Conservation (phyloP, 176 grass and related monocot genomes). For the Carex kokanica region DNA sequence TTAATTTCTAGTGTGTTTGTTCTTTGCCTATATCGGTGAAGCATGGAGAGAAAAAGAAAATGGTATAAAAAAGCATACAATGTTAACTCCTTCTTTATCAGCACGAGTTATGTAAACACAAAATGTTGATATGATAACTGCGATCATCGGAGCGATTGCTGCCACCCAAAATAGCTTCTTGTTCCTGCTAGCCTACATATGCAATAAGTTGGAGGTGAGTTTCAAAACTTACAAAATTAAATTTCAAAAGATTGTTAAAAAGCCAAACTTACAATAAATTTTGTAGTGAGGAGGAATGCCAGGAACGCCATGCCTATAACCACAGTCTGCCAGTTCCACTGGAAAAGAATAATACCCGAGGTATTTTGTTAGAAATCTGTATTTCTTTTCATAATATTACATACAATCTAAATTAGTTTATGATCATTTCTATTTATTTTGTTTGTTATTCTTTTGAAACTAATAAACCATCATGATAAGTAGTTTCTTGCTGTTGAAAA, state of each 20-base stretch:
- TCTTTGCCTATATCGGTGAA: background rate
- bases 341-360: background rate
- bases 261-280: conserved; percentile 57
- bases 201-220: conserved; percentile 1
- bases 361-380: background rate
- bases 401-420: background rate
- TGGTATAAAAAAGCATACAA: conserved; percentile 46
- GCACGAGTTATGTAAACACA: conserved; percentile 86
- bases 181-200: conserved; percentile 62
- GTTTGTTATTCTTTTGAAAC: background rate
- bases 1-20: background rate
- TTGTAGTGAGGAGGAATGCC: conserved; percentile 60
- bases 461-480: background rate
- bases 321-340: conserved; percentile 94
- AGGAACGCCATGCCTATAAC: conserved; percentile 67
- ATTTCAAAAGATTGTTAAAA: background rate
- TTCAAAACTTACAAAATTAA: background rate
- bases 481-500: background rate
- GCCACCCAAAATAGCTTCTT: conserved; percentile 82
- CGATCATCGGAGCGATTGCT: conserved; percentile 70
- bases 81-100: conserved; percentile 75
- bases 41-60: background rate
- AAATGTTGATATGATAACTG: conserved; percentile 72
- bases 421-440: background rate
- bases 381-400: background rate